Conservation (phyloP, 129 eudicot genomes). For the Ambrosia trifida region DNA sequence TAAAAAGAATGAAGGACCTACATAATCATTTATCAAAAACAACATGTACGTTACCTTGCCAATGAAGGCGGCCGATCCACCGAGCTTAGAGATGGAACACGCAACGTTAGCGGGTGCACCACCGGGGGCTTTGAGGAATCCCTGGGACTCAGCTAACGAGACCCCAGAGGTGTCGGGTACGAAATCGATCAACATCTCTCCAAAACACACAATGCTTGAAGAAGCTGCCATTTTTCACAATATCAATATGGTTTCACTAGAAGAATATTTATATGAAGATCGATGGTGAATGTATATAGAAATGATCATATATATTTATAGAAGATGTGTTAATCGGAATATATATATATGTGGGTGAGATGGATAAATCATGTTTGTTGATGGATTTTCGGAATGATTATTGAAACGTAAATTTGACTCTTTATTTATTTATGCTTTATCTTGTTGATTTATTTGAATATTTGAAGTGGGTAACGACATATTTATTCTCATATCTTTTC, state of each 20-base stretch:
- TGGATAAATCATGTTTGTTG: constrained; percentile 43
- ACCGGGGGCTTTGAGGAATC: constrained; percentile 82
- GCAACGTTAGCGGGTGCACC: constrained; percentile 93
- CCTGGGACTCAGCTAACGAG: constrained; percentile 66
- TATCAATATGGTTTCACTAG: not conserved
- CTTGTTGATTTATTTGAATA: not conserved
- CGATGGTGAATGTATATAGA: not conserved
- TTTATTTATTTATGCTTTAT: constrained; percentile 19
- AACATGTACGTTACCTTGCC: constrained; percentile 51
- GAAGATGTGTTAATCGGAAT: constrained; percentile 15
- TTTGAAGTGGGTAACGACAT: not conserved
- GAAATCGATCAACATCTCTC: constrained; percentile 82
- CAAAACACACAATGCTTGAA: constrained; percentile 55
- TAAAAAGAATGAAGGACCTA: constrained; percentile 9
- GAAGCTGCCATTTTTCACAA: constrained; percentile 39
- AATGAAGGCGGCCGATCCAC: constrained; percentile 61
- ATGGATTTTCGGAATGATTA: constrained; percentile 33
- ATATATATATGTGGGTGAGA: constrained; percentile 34
- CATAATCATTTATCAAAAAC: not conserved
- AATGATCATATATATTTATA: not conserved
- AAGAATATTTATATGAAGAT: not conserved
- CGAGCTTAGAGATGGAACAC: constrained; percentile 65
- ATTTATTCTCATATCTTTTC: constrained; percentile 10
- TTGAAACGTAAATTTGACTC: constrained; percentile 43
- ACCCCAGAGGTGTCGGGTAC: constrained; percentile 68